phyloP scores from a whole-genome alignment of 306 rosid species.

The Cicer chorassanicum region DNA sequence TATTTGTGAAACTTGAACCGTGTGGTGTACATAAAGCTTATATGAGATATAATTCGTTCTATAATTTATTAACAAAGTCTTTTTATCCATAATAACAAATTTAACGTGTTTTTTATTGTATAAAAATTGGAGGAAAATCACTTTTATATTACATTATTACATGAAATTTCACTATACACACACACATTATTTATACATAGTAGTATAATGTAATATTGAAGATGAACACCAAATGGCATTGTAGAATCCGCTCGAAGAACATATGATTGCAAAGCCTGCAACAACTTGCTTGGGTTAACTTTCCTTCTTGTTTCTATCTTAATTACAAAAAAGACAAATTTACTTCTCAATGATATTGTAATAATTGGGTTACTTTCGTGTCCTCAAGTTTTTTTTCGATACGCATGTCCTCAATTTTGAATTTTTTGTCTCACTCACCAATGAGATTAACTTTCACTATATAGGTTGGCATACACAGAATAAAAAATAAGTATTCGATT shows the following conservation, averaged over 20 bases:
- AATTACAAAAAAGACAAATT: neutral
- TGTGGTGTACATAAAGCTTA: too few species aligned
- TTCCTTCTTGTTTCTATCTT: neutral
- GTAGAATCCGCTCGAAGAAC: constrained; percentile 20
- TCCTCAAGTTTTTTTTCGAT: neutral
- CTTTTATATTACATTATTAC: neutral
- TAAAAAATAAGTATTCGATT: too few species aligned
- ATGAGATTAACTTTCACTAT: too few species aligned
- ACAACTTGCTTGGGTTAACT: neutral
- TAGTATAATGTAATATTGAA: neutral
- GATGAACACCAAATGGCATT: constrained; percentile 18
- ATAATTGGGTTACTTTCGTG: neutral
- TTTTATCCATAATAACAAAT: too few species aligned
- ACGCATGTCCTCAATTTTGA: too few species aligned
- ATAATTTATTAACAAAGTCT: too few species aligned
- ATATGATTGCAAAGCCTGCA: constrained; percentile 3
- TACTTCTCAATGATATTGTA: neutral
- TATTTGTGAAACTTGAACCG: neutral
- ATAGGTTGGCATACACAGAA: too few species aligned
- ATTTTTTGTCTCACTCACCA: too few species aligned
- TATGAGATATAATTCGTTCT: too few species aligned
- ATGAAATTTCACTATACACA: neutral
- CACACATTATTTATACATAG: too few species aligned
- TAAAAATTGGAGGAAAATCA: neutral
- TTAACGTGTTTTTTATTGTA: too few species aligned